Conservation (phyloP, 148 eudicot species). For the Rhododendron mucronatum region DNA sequence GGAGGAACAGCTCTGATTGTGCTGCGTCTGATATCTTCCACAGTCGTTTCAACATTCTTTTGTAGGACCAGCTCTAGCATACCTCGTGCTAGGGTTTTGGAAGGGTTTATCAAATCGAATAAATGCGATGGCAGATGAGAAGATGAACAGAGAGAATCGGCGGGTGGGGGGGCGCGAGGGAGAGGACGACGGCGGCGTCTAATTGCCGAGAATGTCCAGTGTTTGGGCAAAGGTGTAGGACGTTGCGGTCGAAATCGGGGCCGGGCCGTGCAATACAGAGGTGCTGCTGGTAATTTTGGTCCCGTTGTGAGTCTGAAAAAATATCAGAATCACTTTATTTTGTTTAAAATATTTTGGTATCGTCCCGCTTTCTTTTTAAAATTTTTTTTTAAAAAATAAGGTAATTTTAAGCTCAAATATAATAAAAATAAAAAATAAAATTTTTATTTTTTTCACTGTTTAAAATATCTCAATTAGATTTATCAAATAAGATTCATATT, state of each 20-base stretch:
- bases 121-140: background rate
- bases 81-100: background rate
- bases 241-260: background rate
- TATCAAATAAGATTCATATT: no score
- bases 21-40: slow-evolving; percentile 21
- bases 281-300: no score
- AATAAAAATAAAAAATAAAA: no score
- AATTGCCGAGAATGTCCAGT: background rate
- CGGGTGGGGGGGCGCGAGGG: background rate
- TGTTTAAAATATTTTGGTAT: no score
- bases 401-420: no score
- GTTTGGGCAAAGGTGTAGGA: background rate
- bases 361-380: no score
- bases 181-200: background rate
- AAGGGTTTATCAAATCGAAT: background rate
- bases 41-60: slow-evolving; percentile 22
- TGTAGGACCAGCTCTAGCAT: background rate
- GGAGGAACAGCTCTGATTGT: slow-evolving; percentile 11
- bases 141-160: background rate
- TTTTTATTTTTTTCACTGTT: no score
- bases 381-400: no score
- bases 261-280: no score
- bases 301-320: no score
- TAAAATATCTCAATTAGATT: no score
- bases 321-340: no score